Evolutionary conservation across 257 asterid species (phyloP).

Genomic region (Penstemon barbatus): DNA sequence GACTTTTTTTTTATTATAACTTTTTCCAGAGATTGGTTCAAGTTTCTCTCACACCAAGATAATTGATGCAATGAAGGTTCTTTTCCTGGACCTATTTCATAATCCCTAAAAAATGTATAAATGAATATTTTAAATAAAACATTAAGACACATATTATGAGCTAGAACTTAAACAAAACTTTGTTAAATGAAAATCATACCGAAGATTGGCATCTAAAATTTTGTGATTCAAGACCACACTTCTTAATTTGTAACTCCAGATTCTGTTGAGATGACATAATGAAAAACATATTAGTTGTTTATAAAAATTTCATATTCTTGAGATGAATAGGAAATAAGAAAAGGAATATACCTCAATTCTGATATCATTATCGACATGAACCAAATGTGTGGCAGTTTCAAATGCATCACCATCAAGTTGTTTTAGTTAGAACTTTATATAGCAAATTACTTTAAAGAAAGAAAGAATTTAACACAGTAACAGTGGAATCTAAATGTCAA

Average conservation of each 20-base stretch:
- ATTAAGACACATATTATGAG: neutral
- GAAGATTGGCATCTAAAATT: slow-evolving; percentile 46
- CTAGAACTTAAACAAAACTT: neutral
- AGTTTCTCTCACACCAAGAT: slow-evolving; percentile 61
- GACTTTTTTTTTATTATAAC: slow-evolving; percentile 39
- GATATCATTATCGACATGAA: slow-evolving; percentile 3
- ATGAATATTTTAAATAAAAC: neutral
- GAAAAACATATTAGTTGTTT: neutral
- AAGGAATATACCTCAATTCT: slow-evolving; percentile 46
- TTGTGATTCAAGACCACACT: slow-evolving; percentile 40
- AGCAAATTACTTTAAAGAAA: neutral
- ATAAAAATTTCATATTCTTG: no score
- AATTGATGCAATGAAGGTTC: slow-evolving; percentile 62
- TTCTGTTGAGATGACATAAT: slow-evolving; percentile 37
- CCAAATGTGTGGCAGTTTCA: neutral
- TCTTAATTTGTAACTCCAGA: slow-evolving; percentile 51
- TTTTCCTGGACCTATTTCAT: slow-evolving; percentile 37
- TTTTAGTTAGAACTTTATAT: slow-evolving; percentile 23
- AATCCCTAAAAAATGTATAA: slow-evolving; percentile 40
- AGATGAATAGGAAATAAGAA: neutral
- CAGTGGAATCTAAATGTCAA: slow-evolving; percentile 4
- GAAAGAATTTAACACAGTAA: neutral
- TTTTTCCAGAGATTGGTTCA: slow-evolving; percentile 40
- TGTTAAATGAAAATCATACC: slow-evolving; percentile 32
- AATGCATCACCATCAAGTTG: slow-evolving; percentile 19